Percentiles rank a stretch among this genome's conserved stretches.
Conservation (phyloP, 202 grass and related monocot species). For the Panicum hallii region DNA sequence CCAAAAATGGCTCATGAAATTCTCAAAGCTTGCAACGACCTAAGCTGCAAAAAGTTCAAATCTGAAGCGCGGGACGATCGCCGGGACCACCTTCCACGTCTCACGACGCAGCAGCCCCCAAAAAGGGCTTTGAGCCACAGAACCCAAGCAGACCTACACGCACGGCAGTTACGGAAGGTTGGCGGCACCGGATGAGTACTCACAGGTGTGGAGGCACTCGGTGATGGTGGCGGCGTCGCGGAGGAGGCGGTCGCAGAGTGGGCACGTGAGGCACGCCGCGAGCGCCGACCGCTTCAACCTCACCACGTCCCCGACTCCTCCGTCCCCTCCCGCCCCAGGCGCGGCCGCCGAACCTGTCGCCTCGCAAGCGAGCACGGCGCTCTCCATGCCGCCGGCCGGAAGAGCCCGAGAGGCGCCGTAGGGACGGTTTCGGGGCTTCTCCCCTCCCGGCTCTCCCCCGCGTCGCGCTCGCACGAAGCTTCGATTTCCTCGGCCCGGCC, state of each 20-base stretch:
- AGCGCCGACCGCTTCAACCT: slow-evolving; percentile 60
- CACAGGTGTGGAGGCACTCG: slow-evolving; percentile 99
- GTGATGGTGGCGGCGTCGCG: slow-evolving; percentile 88
- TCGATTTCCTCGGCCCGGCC: slow-evolving; percentile 32
- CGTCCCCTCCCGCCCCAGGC: slow-evolving; percentile 24
- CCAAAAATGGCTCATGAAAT: background rate
- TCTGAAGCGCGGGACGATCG: background rate
- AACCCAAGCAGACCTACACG: background rate
- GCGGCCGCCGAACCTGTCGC: slow-evolving; percentile 6
- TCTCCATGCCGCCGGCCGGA: slow-evolving; percentile 20
- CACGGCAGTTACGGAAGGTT: background rate
- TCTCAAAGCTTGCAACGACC: background rate
- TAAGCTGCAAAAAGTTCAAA: background rate
- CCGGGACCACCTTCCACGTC: background rate
- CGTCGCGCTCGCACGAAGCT: slow-evolving; percentile 22
- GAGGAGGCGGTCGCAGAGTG: slow-evolving; percentile 77
- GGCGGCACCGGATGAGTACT: slow-evolving; percentile 34
- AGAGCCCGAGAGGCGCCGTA: background rate
- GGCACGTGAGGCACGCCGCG: slow-evolving; percentile 79
- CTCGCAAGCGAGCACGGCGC: slow-evolving; percentile 36
- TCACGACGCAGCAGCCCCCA: background rate
- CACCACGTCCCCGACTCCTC: slow-evolving; percentile 48
- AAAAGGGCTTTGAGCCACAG: background rate
- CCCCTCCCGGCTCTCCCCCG: background rate
- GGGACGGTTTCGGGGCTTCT: background rate